A percentile compares a stretch with the other conserved stretches of the same genome.
These are phyloP conservation scores for Aureobasidium sp. DNA, from an alignment of 2,329 filamentous ascomycete genomes.

Conservation along the genomic window DNA sequence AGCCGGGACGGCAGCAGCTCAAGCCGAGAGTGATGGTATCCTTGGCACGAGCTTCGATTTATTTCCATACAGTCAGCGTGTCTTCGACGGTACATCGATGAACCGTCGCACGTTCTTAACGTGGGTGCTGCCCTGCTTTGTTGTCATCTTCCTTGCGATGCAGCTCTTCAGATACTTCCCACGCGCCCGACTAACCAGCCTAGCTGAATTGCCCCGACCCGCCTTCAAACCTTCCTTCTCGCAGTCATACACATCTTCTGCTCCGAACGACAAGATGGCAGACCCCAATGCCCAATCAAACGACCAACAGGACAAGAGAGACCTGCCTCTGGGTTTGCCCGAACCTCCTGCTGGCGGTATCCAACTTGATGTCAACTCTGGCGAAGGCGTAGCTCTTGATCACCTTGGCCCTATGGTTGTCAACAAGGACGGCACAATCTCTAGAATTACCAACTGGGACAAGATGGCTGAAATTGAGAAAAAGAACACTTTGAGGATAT, in stretches of 20 bases:
- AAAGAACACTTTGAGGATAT: constrained; percentile 55
- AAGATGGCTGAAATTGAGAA: constrained; percentile 62
- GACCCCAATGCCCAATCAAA: background rate
- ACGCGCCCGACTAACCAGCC: constrained; percentile 2
- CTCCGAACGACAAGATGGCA: background rate
- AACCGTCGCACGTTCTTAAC: constrained; percentile 6
- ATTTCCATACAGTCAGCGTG: background rate
- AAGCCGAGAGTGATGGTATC: background rate
- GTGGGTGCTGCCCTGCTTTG: constrained; percentile 5
- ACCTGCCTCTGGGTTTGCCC: constrained; percentile 16
- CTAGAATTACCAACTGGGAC: constrained; percentile 64
- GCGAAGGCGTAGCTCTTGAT: constrained; percentile 49
- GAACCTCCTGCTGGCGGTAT: constrained; percentile 17
- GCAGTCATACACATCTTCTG: background rate
- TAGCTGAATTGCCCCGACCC: background rate
- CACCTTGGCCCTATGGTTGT: constrained; percentile 66
- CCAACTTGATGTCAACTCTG: constrained; percentile 29
- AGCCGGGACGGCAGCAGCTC: background rate
- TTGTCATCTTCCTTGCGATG: constrained; percentile 3
- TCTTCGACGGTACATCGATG: background rate
- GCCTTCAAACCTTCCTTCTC: background rate
- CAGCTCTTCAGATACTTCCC: constrained; percentile 5
- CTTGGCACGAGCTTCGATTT: background rate
- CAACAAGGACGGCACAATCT: constrained; percentile 62
- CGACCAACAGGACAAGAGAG: background rate